Percentiles rank a stretch among this genome's conserved stretches.
Evolutionary conservation across 495 filamentous ascomycete genomes (phyloP).

Genomic region (Aspergillus bertholletiae): DNA sequence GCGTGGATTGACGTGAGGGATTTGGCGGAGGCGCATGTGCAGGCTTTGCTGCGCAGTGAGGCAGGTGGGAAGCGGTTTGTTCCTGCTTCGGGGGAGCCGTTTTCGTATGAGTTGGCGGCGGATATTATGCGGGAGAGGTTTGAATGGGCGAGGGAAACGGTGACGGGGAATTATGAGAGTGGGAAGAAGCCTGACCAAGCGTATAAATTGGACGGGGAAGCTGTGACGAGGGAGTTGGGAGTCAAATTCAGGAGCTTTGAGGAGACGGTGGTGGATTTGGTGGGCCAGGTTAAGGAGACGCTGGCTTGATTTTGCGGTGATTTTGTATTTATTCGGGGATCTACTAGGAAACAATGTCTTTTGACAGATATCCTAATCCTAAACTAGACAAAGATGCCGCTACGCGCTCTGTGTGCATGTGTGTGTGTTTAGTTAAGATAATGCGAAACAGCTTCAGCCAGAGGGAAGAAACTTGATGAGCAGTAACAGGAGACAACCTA

Average conservation of each 20-base stretch:
- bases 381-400: no score
- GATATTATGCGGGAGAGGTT: conserved; percentile 34
- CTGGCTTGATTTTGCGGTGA: not conserved
- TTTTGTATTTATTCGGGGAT: no score
- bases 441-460: no score
- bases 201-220: conserved; percentile 37
- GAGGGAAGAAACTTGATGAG: no score
- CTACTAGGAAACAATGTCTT: no score
- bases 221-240: conserved; percentile 36
- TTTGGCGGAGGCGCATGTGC: conserved; percentile 39
- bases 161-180: conserved; percentile 23
- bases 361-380: no score
- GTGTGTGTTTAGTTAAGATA: no score
- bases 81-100: conserved; percentile 30
- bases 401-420: no score
- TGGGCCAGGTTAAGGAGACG: not conserved
- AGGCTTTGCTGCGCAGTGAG: conserved; percentile 27
- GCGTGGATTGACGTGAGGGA: conserved; percentile 47
- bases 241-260: conserved; percentile 33
- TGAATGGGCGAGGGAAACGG: conserved; percentile 19
- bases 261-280: conserved; percentile 29
- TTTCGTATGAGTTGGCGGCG: conserved; percentile 36
- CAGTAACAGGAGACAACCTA: no score
- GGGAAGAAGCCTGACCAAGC: conserved; percentile 20
- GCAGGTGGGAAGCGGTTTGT: conserved; percentile 36